Evolutionary conservation across 768 basidiomycete genomes (phyloP).

Genomic region (Cyathus striatus): DNA sequence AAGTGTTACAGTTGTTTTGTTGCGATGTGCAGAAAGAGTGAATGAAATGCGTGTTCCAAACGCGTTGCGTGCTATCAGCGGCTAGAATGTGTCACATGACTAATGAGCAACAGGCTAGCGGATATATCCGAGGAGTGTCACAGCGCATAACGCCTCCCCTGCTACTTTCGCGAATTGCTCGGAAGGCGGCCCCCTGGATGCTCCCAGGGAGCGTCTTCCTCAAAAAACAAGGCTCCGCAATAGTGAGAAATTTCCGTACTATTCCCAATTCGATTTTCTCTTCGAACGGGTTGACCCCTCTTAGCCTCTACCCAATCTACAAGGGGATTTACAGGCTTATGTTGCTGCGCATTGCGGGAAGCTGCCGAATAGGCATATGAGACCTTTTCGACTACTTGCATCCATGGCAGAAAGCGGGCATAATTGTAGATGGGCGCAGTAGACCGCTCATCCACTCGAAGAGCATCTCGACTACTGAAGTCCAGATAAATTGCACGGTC

Average conservation of each 20-base stretch:
- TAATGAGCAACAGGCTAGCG: too few species aligned
- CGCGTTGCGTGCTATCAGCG: too few species aligned
- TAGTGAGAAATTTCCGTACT: not conserved
- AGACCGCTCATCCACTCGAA: constrained; percentile 14
- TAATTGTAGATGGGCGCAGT: constrained; percentile 26
- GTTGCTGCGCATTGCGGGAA: constrained; percentile 9
- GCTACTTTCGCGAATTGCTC: too few species aligned
- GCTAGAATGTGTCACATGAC: too few species aligned
- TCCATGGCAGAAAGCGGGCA: constrained; percentile 22
- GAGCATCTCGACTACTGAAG: constrained; percentile 7
- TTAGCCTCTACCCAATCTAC: constrained; percentile 12
- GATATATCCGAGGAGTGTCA: too few species aligned
- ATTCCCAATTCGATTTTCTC: not conserved
- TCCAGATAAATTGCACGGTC: constrained; percentile 14
- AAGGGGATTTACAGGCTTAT: constrained; percentile 12
- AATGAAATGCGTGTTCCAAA: too few species aligned
- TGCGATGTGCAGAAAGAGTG: too few species aligned
- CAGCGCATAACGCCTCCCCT: too few species aligned
- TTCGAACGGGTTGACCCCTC: not conserved
- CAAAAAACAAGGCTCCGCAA: too few species aligned
- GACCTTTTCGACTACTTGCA: constrained; percentile 17
- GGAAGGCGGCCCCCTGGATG: too few species aligned
- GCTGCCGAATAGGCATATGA: constrained; percentile 16
- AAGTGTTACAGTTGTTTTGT: too few species aligned
- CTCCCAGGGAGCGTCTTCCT: not conserved